phyloP scores from a whole-genome alignment of 352 stramenopile genomes.

The Globisporangium polare region DNA sequence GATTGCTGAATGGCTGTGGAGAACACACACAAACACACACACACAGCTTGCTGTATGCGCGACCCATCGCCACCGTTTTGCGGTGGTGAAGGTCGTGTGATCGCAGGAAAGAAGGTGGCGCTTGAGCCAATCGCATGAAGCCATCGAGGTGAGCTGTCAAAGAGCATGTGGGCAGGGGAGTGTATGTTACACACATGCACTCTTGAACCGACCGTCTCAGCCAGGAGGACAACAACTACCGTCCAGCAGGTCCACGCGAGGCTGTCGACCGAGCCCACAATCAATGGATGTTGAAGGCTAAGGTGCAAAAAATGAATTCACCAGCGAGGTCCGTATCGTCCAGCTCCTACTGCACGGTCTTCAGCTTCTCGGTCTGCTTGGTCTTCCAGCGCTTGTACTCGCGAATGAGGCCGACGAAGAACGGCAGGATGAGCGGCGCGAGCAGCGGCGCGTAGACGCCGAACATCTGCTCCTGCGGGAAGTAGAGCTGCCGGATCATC shows the following conservation, averaged over 20 bases:
- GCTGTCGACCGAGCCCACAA: no score
- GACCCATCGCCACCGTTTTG: neutral
- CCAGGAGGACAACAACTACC: neutral
- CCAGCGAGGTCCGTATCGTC: neutral
- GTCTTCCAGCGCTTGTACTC: constrained; percentile 47
- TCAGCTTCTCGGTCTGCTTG: constrained; percentile 20
- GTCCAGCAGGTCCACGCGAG: neutral
- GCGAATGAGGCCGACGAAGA: constrained; percentile 47
- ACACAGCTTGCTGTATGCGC: neutral
- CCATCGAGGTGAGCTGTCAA: neutral
- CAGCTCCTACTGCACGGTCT: neutral
- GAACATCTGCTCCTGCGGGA: constrained; percentile 65
- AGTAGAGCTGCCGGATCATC: constrained; percentile 73
- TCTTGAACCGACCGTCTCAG: neutral
- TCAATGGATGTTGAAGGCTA: neutral
- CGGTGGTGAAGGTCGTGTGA: neutral
- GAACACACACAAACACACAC: neutral
- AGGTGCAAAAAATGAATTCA: neutral
- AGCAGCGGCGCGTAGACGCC: constrained; percentile 62
- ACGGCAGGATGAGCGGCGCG: constrained; percentile 55
- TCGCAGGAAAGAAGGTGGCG: neutral
- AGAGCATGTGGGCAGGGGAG: neutral
- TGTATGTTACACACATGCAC: neutral
- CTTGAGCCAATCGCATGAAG: neutral
- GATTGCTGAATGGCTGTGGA: neutral